Evolutionary conservation across 1,284 basidiomycete species (phyloP).

Genomic region (Ganoderma meredithae): DNA sequence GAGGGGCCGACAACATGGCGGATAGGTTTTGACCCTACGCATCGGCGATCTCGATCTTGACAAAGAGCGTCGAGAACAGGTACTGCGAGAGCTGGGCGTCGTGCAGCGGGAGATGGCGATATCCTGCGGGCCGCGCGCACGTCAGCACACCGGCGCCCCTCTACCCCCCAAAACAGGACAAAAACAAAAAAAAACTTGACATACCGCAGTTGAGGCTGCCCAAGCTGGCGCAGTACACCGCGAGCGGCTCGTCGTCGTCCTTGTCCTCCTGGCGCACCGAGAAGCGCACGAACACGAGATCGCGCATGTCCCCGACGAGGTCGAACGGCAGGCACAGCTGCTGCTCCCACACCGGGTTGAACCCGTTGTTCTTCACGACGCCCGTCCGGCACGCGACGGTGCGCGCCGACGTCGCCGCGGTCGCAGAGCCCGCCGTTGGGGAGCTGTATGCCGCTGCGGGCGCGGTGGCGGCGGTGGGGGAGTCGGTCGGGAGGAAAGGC

Average conservation of each 20-base stretch:
- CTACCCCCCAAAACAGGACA: neutral
- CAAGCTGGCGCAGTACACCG: slow-evolving; percentile 73
- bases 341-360: slow-evolving; percentile 91
- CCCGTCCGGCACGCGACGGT: slow-evolving; percentile 63
- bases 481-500: slow-evolving; percentile 40
- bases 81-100: slow-evolving; percentile 85
- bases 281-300: slow-evolving; percentile 85
- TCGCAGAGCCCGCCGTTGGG: slow-evolving; percentile 34
- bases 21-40: slow-evolving; percentile 21
- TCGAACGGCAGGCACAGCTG: slow-evolving; percentile 74
- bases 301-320: slow-evolving; percentile 78
- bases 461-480: slow-evolving; percentile 14
- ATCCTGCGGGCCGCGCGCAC: slow-evolving; percentile 60
- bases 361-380: slow-evolving; percentile 83
- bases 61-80: slow-evolving; percentile 90
- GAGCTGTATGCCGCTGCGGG: slow-evolving; percentile 37
- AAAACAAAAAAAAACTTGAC: slow-evolving; percentile 36
- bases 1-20: neutral
- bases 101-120: slow-evolving; percentile 86
- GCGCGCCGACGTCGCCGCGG: slow-evolving; percentile 50
- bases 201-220: slow-evolving; percentile 75
- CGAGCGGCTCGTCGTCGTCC: slow-evolving; percentile 72
- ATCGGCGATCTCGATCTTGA: slow-evolving; percentile 61
- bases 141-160: neutral
- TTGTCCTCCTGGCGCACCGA: slow-evolving; percentile 73